A percentile compares a stretch with the other conserved stretches of the same genome.
Conservation (phyloP, 176 grass and related monocot genomes). For the Rhynchospora pubera region DNA sequence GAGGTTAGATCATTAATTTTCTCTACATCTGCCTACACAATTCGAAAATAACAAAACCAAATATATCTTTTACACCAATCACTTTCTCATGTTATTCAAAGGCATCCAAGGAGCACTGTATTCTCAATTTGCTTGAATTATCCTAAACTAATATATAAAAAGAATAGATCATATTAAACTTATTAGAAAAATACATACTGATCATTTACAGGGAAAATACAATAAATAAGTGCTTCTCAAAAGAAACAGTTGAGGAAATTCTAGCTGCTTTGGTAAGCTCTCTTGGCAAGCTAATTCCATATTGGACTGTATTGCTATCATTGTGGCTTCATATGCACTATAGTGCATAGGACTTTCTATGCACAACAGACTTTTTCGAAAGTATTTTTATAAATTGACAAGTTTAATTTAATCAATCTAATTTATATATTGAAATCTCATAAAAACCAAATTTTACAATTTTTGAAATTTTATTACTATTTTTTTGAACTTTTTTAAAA, state of each 20-base stretch:
- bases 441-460: too few relatives aligned
- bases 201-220: background rate
- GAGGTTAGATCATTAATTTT: background rate
- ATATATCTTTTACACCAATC: background rate
- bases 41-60: background rate
- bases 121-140: background rate
- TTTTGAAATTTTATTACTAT: too few relatives aligned
- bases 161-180: background rate
- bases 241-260: background rate
- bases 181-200: background rate
- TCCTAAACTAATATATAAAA: background rate
- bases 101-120: too few relatives aligned
- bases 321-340: background rate
- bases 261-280: background rate
- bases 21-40: too few relatives aligned
- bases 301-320: background rate
- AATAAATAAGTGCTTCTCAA: background rate
- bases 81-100: too few relatives aligned
- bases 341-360: too few relatives aligned
- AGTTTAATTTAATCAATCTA: too few relatives aligned
- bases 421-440: too few relatives aligned
- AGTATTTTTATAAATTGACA: too few relatives aligned
- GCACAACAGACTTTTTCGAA: too few relatives aligned
- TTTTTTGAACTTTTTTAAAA: too few relatives aligned
- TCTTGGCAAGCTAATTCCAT: background rate